Evolutionary conservation across 176 grass and related monocot genomes (phyloP).

Genomic region (Carex scoparia): DNA sequence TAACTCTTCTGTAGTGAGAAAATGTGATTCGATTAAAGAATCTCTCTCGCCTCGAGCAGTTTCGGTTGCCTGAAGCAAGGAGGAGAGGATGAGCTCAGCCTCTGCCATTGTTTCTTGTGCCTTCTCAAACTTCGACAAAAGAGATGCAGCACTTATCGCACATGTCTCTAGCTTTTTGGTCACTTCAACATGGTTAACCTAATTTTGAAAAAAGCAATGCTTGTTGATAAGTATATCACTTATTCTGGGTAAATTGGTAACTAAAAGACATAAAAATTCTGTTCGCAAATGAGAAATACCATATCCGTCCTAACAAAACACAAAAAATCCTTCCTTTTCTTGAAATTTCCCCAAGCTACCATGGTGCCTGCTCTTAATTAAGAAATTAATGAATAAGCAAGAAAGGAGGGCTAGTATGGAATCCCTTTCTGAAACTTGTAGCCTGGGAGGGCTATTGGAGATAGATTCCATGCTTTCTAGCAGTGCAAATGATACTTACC

Average conservation of each 20-base stretch:
- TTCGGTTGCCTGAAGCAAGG: slow-evolving; percentile 55
- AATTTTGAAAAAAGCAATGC: not conserved
- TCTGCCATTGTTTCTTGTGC: slow-evolving; percentile 85
- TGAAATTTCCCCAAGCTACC: not conserved
- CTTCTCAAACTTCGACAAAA: slow-evolving; percentile 65
- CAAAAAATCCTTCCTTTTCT: not conserved
- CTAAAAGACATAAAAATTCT: not conserved
- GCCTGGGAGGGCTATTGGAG: not conserved
- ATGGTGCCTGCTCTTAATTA: not conserved
- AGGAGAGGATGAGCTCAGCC: slow-evolving; percentile 57
- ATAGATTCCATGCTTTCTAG: slow-evolving; percentile 6
- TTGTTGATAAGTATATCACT: not conserved
- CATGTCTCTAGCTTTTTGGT: not conserved
- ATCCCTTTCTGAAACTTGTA: not conserved
- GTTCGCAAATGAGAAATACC: not conserved
- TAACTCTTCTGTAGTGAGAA: slow-evolving; percentile 45
- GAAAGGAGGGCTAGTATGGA: not conserved
- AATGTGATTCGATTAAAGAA: slow-evolving; percentile 34
- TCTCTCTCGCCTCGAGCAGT: slow-evolving; percentile 58
- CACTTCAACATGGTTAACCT: slow-evolving; percentile 3
- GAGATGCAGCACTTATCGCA: slow-evolving; percentile 11
- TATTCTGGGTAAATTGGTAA: not conserved
- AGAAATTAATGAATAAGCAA: not conserved
- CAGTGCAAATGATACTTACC: not conserved
- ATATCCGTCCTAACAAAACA: not conserved